phyloP scores from a whole-genome alignment of 768 basidiomycete species.

The Lentinula lateritia region DNA sequence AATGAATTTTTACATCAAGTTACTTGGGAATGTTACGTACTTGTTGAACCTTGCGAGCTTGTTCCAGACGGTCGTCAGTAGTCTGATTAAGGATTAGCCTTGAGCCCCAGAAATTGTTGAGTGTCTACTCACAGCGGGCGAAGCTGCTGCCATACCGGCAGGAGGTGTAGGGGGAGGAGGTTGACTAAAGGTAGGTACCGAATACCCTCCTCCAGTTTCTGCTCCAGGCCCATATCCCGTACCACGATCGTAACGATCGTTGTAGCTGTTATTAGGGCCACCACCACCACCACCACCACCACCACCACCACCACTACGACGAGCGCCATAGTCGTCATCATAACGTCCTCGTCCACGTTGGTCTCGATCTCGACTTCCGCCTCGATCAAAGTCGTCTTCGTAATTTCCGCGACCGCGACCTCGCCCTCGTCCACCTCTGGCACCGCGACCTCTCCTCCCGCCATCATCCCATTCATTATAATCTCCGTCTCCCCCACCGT shows the following conservation, averaged over 20 bases:
- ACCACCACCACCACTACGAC: slow-evolving; percentile 17
- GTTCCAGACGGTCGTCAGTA: slow-evolving; percentile 77
- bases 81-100: slow-evolving; percentile 25
- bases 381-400: slow-evolving; percentile 42
- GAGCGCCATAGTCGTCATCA: slow-evolving; percentile 30
- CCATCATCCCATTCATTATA: slow-evolving; percentile 42
- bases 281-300: slow-evolving; percentile 13
- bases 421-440: slow-evolving; percentile 29
- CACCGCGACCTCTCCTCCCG: slow-evolving; percentile 27
- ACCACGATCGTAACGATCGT: slow-evolving; percentile 22
- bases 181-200: slow-evolving; percentile 20
- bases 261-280: not conserved
- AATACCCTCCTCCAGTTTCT: slow-evolving; percentile 13
- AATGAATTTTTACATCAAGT: not conserved
- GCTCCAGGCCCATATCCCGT: slow-evolving; percentile 14
- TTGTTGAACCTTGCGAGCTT: slow-evolving; percentile 83
- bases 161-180: slow-evolving; percentile 25
- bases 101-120: not conserved
- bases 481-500: slow-evolving; percentile 26
- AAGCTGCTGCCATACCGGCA: slow-evolving; percentile 17
- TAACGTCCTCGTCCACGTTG: slow-evolving; percentile 36
- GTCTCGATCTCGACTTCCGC: slow-evolving; percentile 46
- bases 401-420: slow-evolving; percentile 38
- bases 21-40: slow-evolving; percentile 21
- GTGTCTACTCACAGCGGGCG: slow-evolving; percentile 17